Conservation (phyloP, 2,329 filamentous ascomycete species). For the Apiospora rasikravindrae region DNA sequence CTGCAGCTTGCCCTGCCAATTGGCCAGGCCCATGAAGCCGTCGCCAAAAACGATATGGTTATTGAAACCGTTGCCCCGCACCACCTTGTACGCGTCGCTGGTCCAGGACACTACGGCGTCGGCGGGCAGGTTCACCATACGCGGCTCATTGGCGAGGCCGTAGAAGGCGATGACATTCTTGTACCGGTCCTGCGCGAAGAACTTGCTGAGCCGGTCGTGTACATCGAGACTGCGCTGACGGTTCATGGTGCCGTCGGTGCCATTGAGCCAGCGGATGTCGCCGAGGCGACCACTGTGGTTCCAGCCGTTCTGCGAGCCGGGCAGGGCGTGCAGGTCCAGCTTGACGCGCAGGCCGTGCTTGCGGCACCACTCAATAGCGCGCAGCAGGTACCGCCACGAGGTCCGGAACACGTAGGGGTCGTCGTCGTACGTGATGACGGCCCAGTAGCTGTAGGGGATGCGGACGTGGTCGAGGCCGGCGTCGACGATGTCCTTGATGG, state of each 20-base stretch:
- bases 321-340: constrained; percentile 88
- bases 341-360: constrained; percentile 93
- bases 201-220: constrained; percentile 84
- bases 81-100: constrained; percentile 69
- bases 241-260: constrained; percentile 81
- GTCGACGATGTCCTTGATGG: constrained; percentile 81
- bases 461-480: constrained; percentile 97
- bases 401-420: constrained; percentile 89
- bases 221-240: constrained; percentile 83
- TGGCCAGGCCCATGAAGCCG: constrained; percentile 87
- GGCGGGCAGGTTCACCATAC: constrained; percentile 76
- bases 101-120: constrained; percentile 81
- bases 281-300: constrained; percentile 91
- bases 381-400: constrained; percentile 90
- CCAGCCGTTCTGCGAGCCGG: constrained; percentile 96
- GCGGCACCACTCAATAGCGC: constrained; percentile 90
- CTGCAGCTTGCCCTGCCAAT: constrained; percentile 87
- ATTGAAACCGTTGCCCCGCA: constrained; percentile 77
- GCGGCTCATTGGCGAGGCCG: constrained; percentile 91
- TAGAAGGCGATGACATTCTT: constrained; percentile 92
- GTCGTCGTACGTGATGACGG: constrained; percentile 79
- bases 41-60: constrained; percentile 86
- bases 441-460: constrained; percentile 96
- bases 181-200: constrained; percentile 94
- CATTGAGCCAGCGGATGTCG: constrained; percentile 84